These are phyloP conservation scores for Cryomyces minteri DNA, from an alignment of 495 filamentous ascomycete genomes.

Conservation along the genomic window DNA sequence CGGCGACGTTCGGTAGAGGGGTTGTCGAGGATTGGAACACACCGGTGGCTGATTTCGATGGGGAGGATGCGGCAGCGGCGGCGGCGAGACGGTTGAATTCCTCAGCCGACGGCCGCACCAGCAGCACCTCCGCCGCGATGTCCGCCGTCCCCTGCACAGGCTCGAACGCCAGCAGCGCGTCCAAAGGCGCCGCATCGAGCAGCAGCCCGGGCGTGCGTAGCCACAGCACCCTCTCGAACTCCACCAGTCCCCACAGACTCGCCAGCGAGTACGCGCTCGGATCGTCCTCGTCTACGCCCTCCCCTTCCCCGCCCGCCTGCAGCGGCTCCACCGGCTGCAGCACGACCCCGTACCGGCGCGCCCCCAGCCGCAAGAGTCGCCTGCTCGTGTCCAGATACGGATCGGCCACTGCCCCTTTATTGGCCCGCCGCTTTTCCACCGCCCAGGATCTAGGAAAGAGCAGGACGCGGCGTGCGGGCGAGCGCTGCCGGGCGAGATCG, in stretches of 20 bases:
- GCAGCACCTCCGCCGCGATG: constrained; percentile 11
- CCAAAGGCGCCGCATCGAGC: constrained; percentile 23
- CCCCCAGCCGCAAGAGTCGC: constrained; percentile 24
- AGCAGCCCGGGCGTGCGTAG: constrained; percentile 23
- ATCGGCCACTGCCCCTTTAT: constrained; percentile 10
- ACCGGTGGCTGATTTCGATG: background rate
- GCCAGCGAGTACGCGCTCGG: constrained; percentile 17
- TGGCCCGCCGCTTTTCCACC: constrained; percentile 3
- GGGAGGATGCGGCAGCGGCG: constrained; percentile 3
- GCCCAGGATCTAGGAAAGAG: constrained; percentile 27
- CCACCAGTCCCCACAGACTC: constrained; percentile 20
- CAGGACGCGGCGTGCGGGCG: constrained; percentile 23
- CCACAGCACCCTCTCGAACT: constrained; percentile 25
- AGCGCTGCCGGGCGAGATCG: constrained; percentile 22
- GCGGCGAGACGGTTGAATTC: constrained; percentile 6
- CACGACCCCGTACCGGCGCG: constrained; percentile 22
- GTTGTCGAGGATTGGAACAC: background rate
- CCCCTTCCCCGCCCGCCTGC: constrained; percentile 9
- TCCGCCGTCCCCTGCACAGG: constrained; percentile 9
- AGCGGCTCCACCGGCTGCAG: constrained; percentile 22
- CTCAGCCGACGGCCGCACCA: constrained; percentile 14
- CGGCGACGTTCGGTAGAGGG: background rate
- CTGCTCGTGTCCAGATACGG: constrained; percentile 19
- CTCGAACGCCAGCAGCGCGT: constrained; percentile 23
- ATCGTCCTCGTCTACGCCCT: constrained; percentile 1